Evolutionary conservation across 495 filamentous ascomycete genomes (phyloP).

Genomic region (Aspergillus panamensis): DNA sequence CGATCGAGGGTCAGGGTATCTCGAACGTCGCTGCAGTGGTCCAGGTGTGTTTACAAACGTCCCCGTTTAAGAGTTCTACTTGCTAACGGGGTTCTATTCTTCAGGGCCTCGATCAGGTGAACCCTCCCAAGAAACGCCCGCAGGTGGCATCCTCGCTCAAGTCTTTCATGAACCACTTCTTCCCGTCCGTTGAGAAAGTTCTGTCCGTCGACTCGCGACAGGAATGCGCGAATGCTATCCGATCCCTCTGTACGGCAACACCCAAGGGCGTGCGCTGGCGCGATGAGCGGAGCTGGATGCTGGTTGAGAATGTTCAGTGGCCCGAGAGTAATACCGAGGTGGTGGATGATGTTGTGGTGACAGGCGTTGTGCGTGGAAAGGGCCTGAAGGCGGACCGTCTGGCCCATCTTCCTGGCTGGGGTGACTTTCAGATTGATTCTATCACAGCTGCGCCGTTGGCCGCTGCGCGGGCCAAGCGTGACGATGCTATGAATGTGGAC

Average conservation of each 20-base stretch:
- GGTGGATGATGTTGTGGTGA: conserved; percentile 63
- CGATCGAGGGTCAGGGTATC: conserved; percentile 88
- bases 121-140: conserved; percentile 69
- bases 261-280: conserved; percentile 93
- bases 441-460: conserved; percentile 68
- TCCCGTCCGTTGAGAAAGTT: conserved; percentile 82
- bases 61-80: not conserved
- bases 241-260: conserved; percentile 81
- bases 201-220: conserved; percentile 79
- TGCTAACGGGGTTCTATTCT: not conserved
- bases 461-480: conserved; percentile 50
- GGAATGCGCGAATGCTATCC: conserved; percentile 83
- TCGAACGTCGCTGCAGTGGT: conserved; percentile 80
- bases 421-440: conserved; percentile 89
- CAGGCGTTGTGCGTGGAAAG: conserved; percentile 81
- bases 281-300: conserved; percentile 91
- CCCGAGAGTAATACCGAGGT: conserved; percentile 45
- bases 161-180: conserved; percentile 89
- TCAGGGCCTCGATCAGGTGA: conserved; percentile 63
- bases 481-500: conserved; percentile 71
- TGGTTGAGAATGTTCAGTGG: conserved; percentile 78
- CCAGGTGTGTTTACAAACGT: conserved; percentile 41
- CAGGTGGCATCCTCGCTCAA: conserved; percentile 77
- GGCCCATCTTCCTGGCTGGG: conserved; percentile 90
- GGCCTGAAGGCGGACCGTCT: conserved; percentile 85